phyloP scores from a whole-genome alignment of 768 basidiomycete genomes.

The Cyathus striatus region DNA sequence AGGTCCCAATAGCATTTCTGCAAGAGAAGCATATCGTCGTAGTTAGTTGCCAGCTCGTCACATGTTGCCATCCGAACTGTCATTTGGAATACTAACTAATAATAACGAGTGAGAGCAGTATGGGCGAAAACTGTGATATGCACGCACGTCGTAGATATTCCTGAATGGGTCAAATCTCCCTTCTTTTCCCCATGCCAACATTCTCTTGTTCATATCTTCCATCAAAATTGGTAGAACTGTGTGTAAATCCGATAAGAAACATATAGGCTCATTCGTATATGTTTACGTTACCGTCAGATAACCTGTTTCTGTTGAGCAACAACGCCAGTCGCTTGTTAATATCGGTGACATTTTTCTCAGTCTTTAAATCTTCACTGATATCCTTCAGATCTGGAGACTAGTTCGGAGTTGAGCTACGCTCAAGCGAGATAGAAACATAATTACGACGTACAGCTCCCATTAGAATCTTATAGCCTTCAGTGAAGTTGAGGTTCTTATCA shows the following conservation, averaged over 20 bases:
- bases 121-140: neutral
- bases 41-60: constrained; percentile 23
- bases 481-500: constrained; percentile 18
- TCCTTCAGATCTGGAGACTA: constrained; percentile 17
- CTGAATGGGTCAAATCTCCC: constrained; percentile 27
- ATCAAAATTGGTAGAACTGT: constrained; percentile 21
- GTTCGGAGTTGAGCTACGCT: neutral
- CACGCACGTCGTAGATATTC: constrained; percentile 22
- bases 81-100: constrained; percentile 29
- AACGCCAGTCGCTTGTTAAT: constrained; percentile 15
- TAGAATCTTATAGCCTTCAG: constrained; percentile 28
- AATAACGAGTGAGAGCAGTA: neutral
- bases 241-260: neutral
- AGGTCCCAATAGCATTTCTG: constrained; percentile 20
- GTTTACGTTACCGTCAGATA: constrained; percentile 12
- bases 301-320: constrained; percentile 14
- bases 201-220: constrained; percentile 17
- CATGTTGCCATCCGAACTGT: constrained; percentile 29
- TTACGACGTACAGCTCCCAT: constrained; percentile 20
- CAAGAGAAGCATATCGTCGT: constrained; percentile 13
- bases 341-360: constrained; percentile 6
- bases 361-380: constrained; percentile 9
- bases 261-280: neutral
- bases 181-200: constrained; percentile 18
- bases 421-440: neutral